Conservation (phyloP, 129 eudicot genomes). For the Flaveria sonorensis region DNA sequence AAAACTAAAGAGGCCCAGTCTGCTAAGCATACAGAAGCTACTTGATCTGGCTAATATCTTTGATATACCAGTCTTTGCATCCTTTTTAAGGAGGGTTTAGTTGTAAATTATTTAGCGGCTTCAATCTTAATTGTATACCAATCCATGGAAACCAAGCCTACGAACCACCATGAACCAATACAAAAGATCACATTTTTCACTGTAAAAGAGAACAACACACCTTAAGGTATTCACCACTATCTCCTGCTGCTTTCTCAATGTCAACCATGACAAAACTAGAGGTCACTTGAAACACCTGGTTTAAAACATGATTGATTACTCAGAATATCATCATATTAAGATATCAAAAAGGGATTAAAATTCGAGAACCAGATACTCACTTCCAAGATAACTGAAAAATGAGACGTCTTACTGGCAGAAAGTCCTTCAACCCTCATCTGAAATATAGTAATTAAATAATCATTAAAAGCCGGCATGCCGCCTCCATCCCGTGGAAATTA, state of each 20-base stretch:
- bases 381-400: constrained; percentile 81
- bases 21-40: no score
- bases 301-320: constrained; percentile 20
- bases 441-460: constrained; percentile 18
- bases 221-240: constrained; percentile 75
- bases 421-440: constrained; percentile 99
- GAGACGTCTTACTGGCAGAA: constrained; percentile 73
- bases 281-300: constrained; percentile 82
- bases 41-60: no score
- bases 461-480: background rate
- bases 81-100: no score
- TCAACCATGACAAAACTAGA: constrained; percentile 81
- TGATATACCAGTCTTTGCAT: no score
- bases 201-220: constrained; percentile 34
- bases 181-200: background rate
- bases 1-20: no score
- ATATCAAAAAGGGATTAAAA: background rate
- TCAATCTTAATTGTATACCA: no score
- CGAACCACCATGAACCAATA: background rate
- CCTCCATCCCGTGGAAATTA: constrained; percentile 5
- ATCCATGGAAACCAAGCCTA: no score
- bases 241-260: constrained; percentile 91
- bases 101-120: no score
- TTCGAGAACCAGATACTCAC: constrained; percentile 40
- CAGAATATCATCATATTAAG: background rate